A percentile compares a stretch with the other conserved stretches of the same genome.
Evolutionary conservation across 1,139 yeast genomes (phyloP).

Genomic region (Magnusiomyces tetraspermus): DNA sequence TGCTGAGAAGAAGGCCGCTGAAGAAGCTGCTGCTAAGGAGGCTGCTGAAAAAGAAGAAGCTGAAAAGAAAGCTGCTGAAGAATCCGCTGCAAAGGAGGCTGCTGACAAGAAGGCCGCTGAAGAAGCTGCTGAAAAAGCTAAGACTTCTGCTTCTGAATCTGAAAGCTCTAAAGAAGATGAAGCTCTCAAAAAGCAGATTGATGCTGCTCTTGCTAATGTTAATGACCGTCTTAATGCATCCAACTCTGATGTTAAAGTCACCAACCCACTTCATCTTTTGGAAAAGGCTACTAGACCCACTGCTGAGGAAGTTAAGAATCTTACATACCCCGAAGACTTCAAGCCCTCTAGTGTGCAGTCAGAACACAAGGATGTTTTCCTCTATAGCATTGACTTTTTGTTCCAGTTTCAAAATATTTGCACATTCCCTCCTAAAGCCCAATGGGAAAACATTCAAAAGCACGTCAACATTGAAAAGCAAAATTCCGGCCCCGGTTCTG

Average conservation of each 20-base stretch:
- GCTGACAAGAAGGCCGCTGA: not conserved
- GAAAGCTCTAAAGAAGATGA: not conserved
- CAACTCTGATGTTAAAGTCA: not conserved
- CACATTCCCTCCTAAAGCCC: constrained; percentile 51
- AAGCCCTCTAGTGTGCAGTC: constrained; percentile 40
- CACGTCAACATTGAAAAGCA: constrained; percentile 31
- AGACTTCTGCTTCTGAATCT: not conserved
- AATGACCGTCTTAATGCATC: constrained; percentile 15
- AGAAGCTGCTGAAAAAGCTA: not conserved
- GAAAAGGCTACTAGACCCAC: constrained; percentile 34
- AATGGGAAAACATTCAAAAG: constrained; percentile 45
- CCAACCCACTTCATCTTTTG: constrained; percentile 13
- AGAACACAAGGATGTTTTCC: constrained; percentile 41
- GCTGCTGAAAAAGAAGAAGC: not conserved
- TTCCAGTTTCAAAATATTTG: constrained; percentile 63
- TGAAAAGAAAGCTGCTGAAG: not conserved
- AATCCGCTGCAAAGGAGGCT: not conserved
- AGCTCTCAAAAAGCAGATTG: not conserved
- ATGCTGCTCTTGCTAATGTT: constrained; percentile 3
- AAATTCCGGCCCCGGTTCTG: constrained; percentile 20
- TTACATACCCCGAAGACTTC: constrained; percentile 55
- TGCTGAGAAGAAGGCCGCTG: not conserved
- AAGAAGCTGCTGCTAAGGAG: not conserved
- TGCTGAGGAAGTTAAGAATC: constrained; percentile 48
- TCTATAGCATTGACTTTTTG: constrained; percentile 76